A percentile compares a stretch with the other conserved stretches of the same genome.
phyloP scores from a whole-genome alignment of 2,329 filamentous ascomycete species.

The Pyricularia pennisetigena region DNA sequence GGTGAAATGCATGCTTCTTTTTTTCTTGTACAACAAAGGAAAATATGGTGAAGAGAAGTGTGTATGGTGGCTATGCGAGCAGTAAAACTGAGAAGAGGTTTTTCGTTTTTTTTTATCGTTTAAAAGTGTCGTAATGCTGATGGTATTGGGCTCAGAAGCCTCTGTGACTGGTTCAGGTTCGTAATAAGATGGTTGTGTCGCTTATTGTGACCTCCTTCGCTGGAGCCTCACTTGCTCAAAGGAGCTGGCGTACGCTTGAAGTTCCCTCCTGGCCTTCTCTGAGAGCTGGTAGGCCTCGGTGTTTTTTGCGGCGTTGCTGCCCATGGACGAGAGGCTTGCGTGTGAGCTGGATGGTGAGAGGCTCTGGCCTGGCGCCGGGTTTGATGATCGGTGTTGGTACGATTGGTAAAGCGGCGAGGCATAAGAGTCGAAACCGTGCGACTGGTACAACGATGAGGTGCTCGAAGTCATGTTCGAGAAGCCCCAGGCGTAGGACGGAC shows the following conservation, averaged over 20 bases:
- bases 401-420: background rate
- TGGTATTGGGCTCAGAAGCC: no score
- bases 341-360: slow-evolving; percentile 70
- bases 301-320: slow-evolving; percentile 46
- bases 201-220: slow-evolving; percentile 46
- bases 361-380: slow-evolving; percentile 27
- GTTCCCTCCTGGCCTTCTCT: slow-evolving; percentile 66
- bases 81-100: background rate
- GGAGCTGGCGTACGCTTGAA: slow-evolving; percentile 76
- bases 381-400: slow-evolving; percentile 6
- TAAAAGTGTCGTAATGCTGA: background rate
- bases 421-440: slow-evolving; percentile 66
- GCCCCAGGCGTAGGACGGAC: slow-evolving; percentile 41
- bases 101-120: background rate
- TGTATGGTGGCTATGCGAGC: background rate
- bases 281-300: slow-evolving; percentile 53
- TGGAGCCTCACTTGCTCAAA: slow-evolving; percentile 71
- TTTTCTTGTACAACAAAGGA: background rate
- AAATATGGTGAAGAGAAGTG: background rate
- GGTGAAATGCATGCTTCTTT: background rate
- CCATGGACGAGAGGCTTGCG: slow-evolving; percentile 73
- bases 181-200: background rate
- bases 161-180: background rate
- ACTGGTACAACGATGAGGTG: slow-evolving; percentile 51
- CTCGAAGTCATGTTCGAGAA: slow-evolving; percentile 19